A percentile compares a stretch with the other conserved stretches of the same genome.
These are phyloP conservation scores for Dactylella cylindrospora DNA, from an alignment of 2,329 filamentous ascomycete species.

Conservation along the genomic window DNA sequence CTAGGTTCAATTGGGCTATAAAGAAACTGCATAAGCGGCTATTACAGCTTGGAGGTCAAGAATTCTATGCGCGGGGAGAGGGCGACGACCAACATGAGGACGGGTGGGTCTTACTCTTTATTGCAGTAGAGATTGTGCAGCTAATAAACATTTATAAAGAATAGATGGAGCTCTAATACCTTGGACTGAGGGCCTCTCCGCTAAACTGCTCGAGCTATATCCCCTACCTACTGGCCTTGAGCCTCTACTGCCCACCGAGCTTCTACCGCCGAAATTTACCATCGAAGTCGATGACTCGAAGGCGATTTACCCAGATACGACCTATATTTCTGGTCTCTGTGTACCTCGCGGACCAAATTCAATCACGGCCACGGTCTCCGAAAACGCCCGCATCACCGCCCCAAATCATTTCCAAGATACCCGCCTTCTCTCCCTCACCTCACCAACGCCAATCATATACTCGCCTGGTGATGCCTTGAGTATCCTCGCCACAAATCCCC, in stretches of 20 bases:
- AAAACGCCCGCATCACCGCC: constrained; percentile 76
- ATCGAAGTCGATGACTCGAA: constrained; percentile 54
- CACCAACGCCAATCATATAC: constrained; percentile 56
- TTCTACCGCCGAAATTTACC: constrained; percentile 74
- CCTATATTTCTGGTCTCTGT: constrained; percentile 18
- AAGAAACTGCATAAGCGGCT: constrained; percentile 84
- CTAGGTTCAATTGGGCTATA: constrained; percentile 80
- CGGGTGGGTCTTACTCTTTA: constrained; percentile 62
- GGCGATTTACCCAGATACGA: not conserved
- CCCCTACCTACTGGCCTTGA: constrained; percentile 68
- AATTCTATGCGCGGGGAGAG: constrained; percentile 77
- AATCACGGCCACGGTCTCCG: constrained; percentile 59
- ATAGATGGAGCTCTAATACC: constrained; percentile 78
- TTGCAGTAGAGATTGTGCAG: not conserved
- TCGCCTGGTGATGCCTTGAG: constrained; percentile 76
- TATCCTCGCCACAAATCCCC: constrained; percentile 85
- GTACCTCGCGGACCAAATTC: constrained; percentile 28
- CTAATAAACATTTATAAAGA: constrained; percentile 54
- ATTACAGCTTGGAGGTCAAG: constrained; percentile 75
- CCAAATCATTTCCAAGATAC: constrained; percentile 88
- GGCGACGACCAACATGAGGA: constrained; percentile 92
- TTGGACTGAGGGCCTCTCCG: constrained; percentile 71
- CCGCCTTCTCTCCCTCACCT: constrained; percentile 68
- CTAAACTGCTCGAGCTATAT: constrained; percentile 65
- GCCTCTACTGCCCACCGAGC: constrained; percentile 72